phyloP scores from a whole-genome alignment of 2,329 filamentous ascomycete species.

The Coniella vitis region DNA sequence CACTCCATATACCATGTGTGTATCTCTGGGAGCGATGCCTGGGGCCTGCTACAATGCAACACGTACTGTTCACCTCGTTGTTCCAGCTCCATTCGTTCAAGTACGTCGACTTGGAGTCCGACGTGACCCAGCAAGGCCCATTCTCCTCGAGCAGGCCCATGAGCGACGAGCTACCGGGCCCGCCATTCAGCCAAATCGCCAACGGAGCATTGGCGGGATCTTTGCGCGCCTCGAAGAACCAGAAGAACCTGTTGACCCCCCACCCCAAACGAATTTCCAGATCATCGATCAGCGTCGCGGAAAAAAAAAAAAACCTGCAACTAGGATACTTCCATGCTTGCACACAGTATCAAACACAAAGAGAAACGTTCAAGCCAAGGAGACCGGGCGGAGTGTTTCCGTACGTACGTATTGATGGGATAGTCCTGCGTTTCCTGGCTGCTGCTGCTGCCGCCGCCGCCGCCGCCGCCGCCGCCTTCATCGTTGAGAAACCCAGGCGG shows the following conservation, averaged over 20 bases:
- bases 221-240: slow-evolving; percentile 11
- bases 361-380: background rate
- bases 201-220: slow-evolving; percentile 26
- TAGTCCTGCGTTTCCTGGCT: slow-evolving; percentile 6
- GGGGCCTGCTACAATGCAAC: too few relatives aligned
- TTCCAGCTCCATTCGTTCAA: slow-evolving; percentile 54
- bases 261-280: background rate
- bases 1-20: too few relatives aligned
- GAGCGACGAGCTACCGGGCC: slow-evolving; percentile 50
- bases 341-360: too few relatives aligned
- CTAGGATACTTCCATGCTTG: too few relatives aligned
- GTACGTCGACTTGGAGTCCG: slow-evolving; percentile 40
- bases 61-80: slow-evolving; percentile 35
- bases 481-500: slow-evolving; percentile 5
- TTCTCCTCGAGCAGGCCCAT: slow-evolving; percentile 43
- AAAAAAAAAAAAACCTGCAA: too few relatives aligned
- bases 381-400: background rate
- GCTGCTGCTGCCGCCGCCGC: too few relatives aligned
- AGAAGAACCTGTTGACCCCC: slow-evolving; percentile 14
- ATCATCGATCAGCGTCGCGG: too few relatives aligned
- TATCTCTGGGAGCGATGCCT: too few relatives aligned
- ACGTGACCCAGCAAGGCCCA: slow-evolving; percentile 46
- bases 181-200: slow-evolving; percentile 54
- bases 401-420: slow-evolving; percentile 13
- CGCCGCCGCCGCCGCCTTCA: too few relatives aligned